Percentiles rank a stretch among this genome's conserved stretches.
Conservation (phyloP, 495 filamentous ascomycete genomes). For the Diplogelasinospora grovesii region DNA sequence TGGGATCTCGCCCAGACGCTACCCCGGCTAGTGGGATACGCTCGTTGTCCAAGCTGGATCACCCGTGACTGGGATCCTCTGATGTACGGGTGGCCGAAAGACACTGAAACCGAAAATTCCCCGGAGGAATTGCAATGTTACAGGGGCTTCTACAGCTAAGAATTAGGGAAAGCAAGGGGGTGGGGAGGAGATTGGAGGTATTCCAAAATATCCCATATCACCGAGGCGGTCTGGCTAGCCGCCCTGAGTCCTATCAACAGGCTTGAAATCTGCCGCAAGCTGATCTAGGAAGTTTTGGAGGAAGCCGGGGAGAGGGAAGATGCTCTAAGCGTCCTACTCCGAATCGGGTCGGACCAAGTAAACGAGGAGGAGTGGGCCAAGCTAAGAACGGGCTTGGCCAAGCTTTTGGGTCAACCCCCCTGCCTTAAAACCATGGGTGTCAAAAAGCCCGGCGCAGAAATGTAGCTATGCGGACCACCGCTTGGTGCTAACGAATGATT, state of each 20-base stretch:
- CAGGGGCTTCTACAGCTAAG: slow-evolving; percentile 10
- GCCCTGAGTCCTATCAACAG: slow-evolving; percentile 3
- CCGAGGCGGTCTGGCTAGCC: slow-evolving; percentile 18
- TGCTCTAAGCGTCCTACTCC: too few relatives aligned
- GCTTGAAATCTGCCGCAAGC: slow-evolving; percentile 4
- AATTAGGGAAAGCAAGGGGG: slow-evolving; percentile 8
- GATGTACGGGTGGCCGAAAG: slow-evolving; percentile 23
- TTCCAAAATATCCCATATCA: slow-evolving; percentile 6
- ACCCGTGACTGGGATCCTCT: slow-evolving; percentile 31
- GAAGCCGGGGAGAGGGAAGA: too few relatives aligned
- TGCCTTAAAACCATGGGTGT: too few relatives aligned
- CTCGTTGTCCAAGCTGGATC: slow-evolving; percentile 30
- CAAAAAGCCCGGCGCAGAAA: too few relatives aligned
- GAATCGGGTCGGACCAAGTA: too few relatives aligned
- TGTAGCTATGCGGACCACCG: too few relatives aligned
- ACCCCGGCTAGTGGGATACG: slow-evolving; percentile 24
- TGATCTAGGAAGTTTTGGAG: neutral
- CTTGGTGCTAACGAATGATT: too few relatives aligned
- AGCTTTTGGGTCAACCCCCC: too few relatives aligned
- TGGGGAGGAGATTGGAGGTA: slow-evolving; percentile 14
- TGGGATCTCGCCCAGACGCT: slow-evolving; percentile 34
- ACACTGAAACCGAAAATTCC: slow-evolving; percentile 7
- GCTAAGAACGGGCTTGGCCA: too few relatives aligned
- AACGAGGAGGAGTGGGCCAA: too few relatives aligned
- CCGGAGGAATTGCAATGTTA: slow-evolving; percentile 6